Evolutionary conservation across 768 basidiomycete species (phyloP).

Genomic region (Pleurotus ostreatus): DNA sequence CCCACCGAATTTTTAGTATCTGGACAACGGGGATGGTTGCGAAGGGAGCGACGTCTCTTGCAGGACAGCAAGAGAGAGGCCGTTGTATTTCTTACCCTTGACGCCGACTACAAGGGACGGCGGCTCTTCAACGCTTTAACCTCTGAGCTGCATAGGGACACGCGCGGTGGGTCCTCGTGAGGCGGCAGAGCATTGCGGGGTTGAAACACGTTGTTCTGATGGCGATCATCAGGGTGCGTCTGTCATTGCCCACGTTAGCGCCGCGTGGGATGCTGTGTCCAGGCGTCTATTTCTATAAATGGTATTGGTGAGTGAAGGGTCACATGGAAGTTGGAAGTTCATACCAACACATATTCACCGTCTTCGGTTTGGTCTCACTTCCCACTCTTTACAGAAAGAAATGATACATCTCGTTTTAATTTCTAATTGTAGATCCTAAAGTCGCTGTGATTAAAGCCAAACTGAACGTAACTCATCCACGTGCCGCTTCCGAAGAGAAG

Average conservation of each 20-base stretch:
- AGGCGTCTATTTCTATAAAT: not conserved
- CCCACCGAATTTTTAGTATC: constrained; percentile 7
- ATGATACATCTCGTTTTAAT: too few species aligned
- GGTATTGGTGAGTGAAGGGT: not conserved
- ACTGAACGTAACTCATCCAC: too few species aligned
- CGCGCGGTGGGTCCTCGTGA: not conserved
- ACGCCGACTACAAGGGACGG: too few species aligned
- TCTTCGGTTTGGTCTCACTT: too few species aligned
- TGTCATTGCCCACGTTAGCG: not conserved
- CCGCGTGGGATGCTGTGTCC: constrained; percentile 6
- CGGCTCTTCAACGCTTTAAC: not conserved
- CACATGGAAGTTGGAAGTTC: not conserved
- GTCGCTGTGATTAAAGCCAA: too few species aligned
- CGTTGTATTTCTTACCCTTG: too few species aligned
- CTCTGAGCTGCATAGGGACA: not conserved
- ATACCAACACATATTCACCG: too few species aligned
- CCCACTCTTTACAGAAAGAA: too few species aligned
- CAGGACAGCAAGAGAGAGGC: too few species aligned
- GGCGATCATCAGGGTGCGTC: constrained; percentile 3
- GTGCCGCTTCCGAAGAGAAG: too few species aligned
- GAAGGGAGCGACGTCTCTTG: not conserved
- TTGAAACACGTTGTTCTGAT: not conserved
- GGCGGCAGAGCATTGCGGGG: not conserved
- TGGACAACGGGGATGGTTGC: constrained; percentile 9
- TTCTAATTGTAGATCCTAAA: too few species aligned